Percentiles rank a stretch among this genome's conserved stretches.
phyloP scores from a whole-genome alignment of 768 basidiomycete species.

The Mycena venus region DNA sequence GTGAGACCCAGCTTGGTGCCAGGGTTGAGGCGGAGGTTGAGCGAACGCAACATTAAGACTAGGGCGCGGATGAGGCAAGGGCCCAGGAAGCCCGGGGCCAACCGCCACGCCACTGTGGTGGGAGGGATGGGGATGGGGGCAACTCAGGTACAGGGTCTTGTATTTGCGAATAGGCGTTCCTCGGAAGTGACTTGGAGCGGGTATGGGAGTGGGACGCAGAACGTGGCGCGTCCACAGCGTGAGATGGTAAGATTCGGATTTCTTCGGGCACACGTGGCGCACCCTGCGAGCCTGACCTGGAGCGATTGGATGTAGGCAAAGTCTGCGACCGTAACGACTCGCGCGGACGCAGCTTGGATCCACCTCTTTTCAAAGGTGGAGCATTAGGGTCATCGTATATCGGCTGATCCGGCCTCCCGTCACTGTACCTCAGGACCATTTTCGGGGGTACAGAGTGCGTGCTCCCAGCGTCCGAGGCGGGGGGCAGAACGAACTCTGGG shows the following conservation, averaged over 20 bases:
- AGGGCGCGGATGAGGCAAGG: conserved; percentile 34
- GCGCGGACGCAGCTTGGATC: conserved; percentile 40
- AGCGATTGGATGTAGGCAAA: conserved; percentile 49
- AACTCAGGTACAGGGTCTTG: conserved; percentile 33
- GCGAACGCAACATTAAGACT: conserved; percentile 48
- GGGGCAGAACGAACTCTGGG: conserved; percentile 50
- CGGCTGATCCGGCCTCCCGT: conserved; percentile 75
- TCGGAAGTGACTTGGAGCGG: conserved; percentile 63
- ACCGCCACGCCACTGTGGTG: conserved; percentile 27
- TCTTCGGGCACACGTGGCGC: conserved; percentile 64
- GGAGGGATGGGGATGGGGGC: conserved; percentile 47
- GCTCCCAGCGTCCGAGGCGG: conserved; percentile 64
- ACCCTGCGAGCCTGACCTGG: conserved; percentile 55
- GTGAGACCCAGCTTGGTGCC: conserved; percentile 46
- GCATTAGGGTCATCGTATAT: conserved; percentile 58
- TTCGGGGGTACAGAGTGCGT: conserved; percentile 72
- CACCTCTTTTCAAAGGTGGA: conserved; percentile 31
- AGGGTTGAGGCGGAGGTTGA: conserved; percentile 54
- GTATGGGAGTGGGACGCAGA: conserved; percentile 50
- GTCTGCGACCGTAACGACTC: conserved; percentile 46
- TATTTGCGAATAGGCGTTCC: conserved; percentile 48
- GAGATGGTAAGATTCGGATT: conserved; percentile 73
- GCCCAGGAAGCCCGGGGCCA: conserved; percentile 21
- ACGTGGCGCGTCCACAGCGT: conserved; percentile 51
- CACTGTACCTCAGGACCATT: conserved; percentile 78